Conservation (phyloP, 306 rosid species). For the Glycine soja region DNA sequence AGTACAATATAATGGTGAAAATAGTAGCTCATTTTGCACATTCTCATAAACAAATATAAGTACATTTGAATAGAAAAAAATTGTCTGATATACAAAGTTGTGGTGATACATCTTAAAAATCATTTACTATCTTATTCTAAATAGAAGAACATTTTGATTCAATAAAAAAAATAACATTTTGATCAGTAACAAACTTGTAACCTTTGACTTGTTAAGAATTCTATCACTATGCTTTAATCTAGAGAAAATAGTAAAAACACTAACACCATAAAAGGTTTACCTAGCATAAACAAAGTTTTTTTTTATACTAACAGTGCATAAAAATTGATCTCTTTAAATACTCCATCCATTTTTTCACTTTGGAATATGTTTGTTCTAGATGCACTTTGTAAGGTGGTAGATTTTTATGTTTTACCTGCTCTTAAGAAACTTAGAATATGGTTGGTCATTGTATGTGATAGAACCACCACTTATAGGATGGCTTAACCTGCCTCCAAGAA, state of each 20-base stretch:
- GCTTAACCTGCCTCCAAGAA: conserved; percentile 77
- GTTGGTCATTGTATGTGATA: conserved; percentile 78
- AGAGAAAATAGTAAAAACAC: no score
- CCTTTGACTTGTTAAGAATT: conserved; percentile 18
- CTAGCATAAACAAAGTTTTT: no score
- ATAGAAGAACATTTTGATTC: not conserved
- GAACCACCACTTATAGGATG: conserved; percentile 65
- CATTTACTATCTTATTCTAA: not conserved
- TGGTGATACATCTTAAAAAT: not conserved
- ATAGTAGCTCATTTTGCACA: conserved; percentile 1
- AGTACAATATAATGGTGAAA: conserved; percentile 29
- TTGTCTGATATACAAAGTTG: not conserved
- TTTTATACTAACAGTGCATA: no score
- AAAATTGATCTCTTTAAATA: no score
- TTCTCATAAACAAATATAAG: not conserved
- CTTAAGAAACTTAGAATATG: conserved; percentile 84
- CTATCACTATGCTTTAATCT: not conserved
- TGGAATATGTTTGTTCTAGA: not conserved
- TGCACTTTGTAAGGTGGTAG: not conserved
- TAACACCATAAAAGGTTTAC: no score
- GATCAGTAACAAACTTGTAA: conserved; percentile 3
- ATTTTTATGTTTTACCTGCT: conserved; percentile 61
- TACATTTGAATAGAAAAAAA: not conserved
- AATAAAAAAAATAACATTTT: not conserved
- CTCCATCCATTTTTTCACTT: no score